Conservation (phyloP, 2,329 filamentous ascomycete species). For the Trichoderma sp. region DNA sequence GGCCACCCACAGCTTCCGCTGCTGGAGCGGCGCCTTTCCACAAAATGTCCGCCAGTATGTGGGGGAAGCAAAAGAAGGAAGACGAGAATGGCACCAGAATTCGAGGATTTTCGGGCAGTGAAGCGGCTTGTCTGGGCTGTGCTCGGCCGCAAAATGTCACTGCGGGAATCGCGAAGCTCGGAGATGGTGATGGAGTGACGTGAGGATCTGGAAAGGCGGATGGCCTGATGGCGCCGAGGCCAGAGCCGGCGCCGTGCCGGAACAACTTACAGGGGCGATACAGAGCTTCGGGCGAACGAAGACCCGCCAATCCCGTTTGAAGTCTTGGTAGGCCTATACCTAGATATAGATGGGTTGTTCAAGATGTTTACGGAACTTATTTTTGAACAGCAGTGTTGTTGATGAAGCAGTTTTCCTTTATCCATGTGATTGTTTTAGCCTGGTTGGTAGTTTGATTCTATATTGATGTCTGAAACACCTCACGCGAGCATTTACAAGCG, state of each 20-base stretch:
- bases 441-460: neutral
- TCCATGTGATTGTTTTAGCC: neutral
- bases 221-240: constrained; percentile 3
- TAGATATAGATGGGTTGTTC: neutral
- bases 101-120: neutral
- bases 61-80: neutral
- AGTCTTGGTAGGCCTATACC: no score
- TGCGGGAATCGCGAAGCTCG: neutral
- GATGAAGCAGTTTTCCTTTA: neutral
- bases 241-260: constrained; percentile 13
- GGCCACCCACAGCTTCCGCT: constrained; percentile 41
- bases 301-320: constrained; percentile 4
- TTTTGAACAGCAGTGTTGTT: neutral
- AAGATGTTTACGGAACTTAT: neutral
- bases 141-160: constrained; percentile 3
- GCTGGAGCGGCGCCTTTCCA: constrained; percentile 49
- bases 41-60: constrained; percentile 52
- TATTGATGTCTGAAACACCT: neutral
- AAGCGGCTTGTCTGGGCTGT: constrained; percentile 22
- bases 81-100: neutral
- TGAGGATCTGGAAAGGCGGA: constrained; percentile 3
- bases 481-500: neutral
- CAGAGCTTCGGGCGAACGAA: constrained; percentile 13
- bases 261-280: constrained; percentile 9
- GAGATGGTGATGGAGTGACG: constrained; percentile 3